Base-by-base conservation (phyloP, 768 basidiomycete species). In the Cubamyces sp. region DNA sequence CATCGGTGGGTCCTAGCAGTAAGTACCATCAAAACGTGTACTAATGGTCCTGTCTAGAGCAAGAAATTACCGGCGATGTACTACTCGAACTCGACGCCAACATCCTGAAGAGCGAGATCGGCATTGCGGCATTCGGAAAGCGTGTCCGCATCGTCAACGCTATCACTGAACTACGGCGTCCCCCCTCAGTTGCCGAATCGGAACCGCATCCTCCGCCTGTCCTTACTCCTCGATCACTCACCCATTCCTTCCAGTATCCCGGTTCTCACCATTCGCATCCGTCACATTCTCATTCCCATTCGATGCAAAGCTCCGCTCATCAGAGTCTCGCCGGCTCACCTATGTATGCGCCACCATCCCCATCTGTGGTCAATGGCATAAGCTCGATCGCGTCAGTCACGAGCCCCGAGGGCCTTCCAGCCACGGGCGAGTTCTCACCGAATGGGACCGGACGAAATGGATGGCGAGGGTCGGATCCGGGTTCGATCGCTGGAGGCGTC, bases 11-110 rank as follows among this genome's bases (percentile, higher is more conserved):
- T 78, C 26, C 25, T n/a, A 25, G 5, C 12, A 37, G 37, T 60
- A 19, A 11, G 21, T 23, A 12, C 21, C 5, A 5, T n/a, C 30
- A 30, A 19, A 9, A 39, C 57, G 2, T 46, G 23, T 51, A 14
- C n/a, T 54, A 47, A 64, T 28, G 65, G 61, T 8, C 30, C 52
- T 2, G 26, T 62, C 43, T 72, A 95, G 96, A 98, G 77, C 95
- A 99, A 86, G 97, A 99, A 78, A 98, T 99, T 56, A 92, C 95
- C 0, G 97, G 97, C 19, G 97, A 99, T 68, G 92, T 98, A 34
- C 84, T 99, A 7, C 86, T 98, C 57, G 96, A 97, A 69, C 89
- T 98, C 62, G 94, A 98, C 64, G 85, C 88, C 57, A 90, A 89
- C 70, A 81, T 97, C 16, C 87, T 99, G 68, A 98, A 98, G 77